These are phyloP conservation scores for Globisporangium alternatum DNA, from an alignment of 352 stramenopile genomes.

Conservation along the genomic window DNA sequence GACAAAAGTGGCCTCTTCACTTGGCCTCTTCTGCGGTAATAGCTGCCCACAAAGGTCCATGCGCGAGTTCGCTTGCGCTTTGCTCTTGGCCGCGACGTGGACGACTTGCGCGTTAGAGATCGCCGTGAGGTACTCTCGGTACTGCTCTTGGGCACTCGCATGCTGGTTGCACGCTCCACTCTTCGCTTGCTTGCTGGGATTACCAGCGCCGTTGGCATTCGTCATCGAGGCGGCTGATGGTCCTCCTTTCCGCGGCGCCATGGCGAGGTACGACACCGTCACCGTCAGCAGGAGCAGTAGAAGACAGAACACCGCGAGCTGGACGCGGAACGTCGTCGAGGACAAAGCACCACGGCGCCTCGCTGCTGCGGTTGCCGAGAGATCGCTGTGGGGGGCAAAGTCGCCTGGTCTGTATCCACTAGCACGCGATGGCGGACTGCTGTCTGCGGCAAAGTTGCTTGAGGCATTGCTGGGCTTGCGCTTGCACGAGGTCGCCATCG, in stretches of 20 bases:
- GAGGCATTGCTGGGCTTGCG: not conserved
- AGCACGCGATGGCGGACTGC: not conserved
- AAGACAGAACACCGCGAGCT: not conserved
- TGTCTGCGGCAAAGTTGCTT: not conserved
- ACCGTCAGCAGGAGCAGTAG: not conserved
- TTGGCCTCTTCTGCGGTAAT: not conserved
- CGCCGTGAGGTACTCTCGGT: not conserved
- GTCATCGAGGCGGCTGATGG: too few relatives aligned
- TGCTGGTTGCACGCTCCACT: not conserved
- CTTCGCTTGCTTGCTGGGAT: not conserved
- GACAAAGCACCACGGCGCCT: not conserved
- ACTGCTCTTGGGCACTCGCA: not conserved
- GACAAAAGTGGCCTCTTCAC: not conserved
- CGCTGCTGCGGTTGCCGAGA: not conserved
- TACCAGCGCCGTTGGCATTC: not conserved
- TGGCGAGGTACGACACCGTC: not conserved
- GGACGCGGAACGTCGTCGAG: not conserved
- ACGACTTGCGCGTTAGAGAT: not conserved
- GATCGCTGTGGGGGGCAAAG: too few relatives aligned
- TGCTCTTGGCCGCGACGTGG: conserved; percentile 5
- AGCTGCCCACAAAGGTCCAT: conserved; percentile 1
- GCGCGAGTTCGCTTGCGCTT: not conserved
- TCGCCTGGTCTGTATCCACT: not conserved
- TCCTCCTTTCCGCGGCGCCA: not conserved
- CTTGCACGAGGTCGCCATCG: not conserved